Conservation (phyloP, 202 grass and related monocot genomes). For the Brachypodium distachyon region DNA sequence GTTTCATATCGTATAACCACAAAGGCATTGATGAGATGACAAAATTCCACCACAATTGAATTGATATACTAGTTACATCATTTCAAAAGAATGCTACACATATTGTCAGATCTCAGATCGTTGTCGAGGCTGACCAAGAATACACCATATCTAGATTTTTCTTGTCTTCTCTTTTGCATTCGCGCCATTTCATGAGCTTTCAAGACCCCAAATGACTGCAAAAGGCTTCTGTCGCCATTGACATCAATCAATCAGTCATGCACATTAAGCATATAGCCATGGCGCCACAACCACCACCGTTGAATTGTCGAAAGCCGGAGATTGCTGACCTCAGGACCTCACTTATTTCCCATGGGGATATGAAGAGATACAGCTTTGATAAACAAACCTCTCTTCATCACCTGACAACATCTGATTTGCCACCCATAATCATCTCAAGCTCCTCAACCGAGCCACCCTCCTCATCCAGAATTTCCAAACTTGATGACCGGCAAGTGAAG, state of each 20-base stretch:
- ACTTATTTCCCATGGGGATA: constrained; percentile 36
- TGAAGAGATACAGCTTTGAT: constrained; percentile 32
- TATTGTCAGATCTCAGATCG: background rate
- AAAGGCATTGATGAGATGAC: background rate
- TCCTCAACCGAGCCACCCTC: constrained; percentile 20
- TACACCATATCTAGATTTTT: background rate
- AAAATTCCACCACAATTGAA: constrained; percentile 24
- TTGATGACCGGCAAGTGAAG: constrained; percentile 81
- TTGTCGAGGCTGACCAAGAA: background rate
- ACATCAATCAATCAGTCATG: background rate
- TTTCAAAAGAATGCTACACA: constrained; percentile 43
- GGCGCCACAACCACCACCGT: background rate
- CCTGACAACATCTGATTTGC: constrained; percentile 20
- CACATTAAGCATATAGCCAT: constrained; percentile 11
- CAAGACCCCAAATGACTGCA: constrained; percentile 2
- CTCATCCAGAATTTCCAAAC: constrained; percentile 34
- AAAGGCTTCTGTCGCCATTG: background rate
- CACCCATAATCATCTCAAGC: constrained; percentile 40
- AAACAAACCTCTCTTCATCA: constrained; percentile 30
- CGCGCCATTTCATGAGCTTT: background rate
- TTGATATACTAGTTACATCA: constrained; percentile 40
- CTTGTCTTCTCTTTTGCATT: background rate
- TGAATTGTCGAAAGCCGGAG: background rate
- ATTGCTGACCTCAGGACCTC: background rate
- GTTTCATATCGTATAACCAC: constrained; percentile 19